Conservation (phyloP, 495 filamentous ascomycete genomes). For the Neurospora pannonica region DNA sequence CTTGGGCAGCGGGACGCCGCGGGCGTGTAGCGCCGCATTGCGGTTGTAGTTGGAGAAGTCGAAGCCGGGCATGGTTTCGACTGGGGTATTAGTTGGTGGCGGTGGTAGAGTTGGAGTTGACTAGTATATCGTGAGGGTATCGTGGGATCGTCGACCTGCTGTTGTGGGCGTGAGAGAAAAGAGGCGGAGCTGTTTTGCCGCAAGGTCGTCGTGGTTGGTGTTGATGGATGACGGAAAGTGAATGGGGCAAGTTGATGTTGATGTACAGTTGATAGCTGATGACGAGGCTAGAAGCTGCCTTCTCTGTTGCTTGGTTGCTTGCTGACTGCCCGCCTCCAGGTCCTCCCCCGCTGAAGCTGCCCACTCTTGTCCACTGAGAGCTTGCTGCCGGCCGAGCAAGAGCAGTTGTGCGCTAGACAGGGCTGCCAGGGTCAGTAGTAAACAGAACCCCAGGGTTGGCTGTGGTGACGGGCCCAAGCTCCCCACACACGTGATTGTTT, state of each 20-base stretch:
- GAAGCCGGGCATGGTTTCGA: conserved; percentile 74
- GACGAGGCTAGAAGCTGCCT: conserved; percentile 33
- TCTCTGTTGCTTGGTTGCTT: conserved; percentile 5
- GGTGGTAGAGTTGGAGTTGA: background rate
- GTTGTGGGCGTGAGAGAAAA: background rate
- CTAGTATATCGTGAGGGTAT: background rate
- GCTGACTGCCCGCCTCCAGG: background rate
- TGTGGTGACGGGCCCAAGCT: conserved; percentile 20
- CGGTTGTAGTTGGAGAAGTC: conserved; percentile 99
- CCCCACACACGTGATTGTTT: conserved; percentile 16
- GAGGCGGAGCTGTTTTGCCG: background rate
- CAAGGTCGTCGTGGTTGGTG: background rate
- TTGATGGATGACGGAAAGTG: background rate
- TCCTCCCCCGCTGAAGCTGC: background rate
- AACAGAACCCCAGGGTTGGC: background rate
- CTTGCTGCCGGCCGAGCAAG: background rate
- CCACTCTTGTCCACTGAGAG: background rate
- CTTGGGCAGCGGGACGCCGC: conserved; percentile 88
- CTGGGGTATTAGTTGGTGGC: background rate
- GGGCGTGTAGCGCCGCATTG: conserved; percentile 89
- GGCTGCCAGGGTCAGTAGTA: background rate
- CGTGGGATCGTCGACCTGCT: background rate
- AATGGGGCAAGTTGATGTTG: conserved; percentile 1
- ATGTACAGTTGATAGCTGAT: conserved; percentile 22
- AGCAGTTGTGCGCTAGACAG: conserved; percentile 1